Evolutionary conservation across 164 flowering plant genomes (phyloP), one percentile per base, ranked within the genome.

Genomic region (Tinospora cordifolia): DNA sequence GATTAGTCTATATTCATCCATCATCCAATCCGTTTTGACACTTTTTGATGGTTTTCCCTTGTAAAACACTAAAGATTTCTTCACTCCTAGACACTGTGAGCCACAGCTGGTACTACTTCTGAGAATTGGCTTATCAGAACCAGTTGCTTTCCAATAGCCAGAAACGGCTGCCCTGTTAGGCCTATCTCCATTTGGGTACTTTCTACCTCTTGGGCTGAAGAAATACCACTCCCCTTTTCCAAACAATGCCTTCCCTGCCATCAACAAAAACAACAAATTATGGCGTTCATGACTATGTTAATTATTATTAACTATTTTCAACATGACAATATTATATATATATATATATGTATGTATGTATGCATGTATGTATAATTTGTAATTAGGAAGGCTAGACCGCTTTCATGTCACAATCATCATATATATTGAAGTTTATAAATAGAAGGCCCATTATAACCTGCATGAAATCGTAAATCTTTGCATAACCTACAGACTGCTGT

Each of bases 131-230:
- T 83, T 81, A 66, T 84, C 86, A 2, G 82, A 80, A 39, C 87
- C 87, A 0, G 87, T 84, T 0, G 87, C 84, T 72, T 84, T 84
- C 84, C 84, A 82, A 78, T 77, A 84, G 14, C 87, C 87, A n/a
- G 79, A 69, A 22, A 62, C 77, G 15, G 81, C 81, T 13, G 83
- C 79, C 12, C 83, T 74, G 65, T 82, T 80, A 25, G 81, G 77
- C 10, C 85, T 71, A 63, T 67, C 78, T 7, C 85, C 85, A 60
- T 80, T 82, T 2, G 81, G 70, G 40, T 67, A 67, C 14, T 67
- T 67, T 26, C 60, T 58, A 2, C 27, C 70, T 27, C 70, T 67
- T 9, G 85, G 83, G 68, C 81, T 80, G 75, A 82, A 82, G 78
- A 78, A 82, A 75, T 75, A 80, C 82, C 85, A 80, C 65, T 78